Evolutionary conservation across 2,329 filamentous ascomycete genomes (phyloP).

Genomic region (Aspergillus pseudotamarii): DNA sequence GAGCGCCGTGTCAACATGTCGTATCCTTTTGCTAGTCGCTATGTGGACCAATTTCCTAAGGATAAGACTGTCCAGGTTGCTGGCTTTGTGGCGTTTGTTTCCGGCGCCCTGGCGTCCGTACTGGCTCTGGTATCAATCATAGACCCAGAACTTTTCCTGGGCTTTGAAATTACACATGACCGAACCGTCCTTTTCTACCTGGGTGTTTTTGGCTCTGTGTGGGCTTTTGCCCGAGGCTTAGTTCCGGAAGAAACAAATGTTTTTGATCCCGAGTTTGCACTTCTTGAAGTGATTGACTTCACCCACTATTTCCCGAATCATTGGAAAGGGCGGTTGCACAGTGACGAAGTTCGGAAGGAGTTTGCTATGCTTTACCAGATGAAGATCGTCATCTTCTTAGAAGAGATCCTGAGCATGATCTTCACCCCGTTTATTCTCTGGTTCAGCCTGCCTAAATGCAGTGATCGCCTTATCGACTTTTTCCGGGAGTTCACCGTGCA

Average conservation of each 20-base stretch:
- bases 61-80: slow-evolving; percentile 86
- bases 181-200: slow-evolving; percentile 90
- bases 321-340: slow-evolving; percentile 89
- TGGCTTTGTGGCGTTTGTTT: slow-evolving; percentile 82
- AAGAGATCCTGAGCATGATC: slow-evolving; percentile 90
- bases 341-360: slow-evolving; percentile 87
- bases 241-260: slow-evolving; percentile 86
- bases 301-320: slow-evolving; percentile 89
- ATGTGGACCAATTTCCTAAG: slow-evolving; percentile 95
- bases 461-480: slow-evolving; percentile 93
- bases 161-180: slow-evolving; percentile 87
- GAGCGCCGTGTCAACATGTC: slow-evolving; percentile 90
- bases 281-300: slow-evolving; percentile 86
- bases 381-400: slow-evolving; percentile 86
- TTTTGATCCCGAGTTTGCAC: slow-evolving; percentile 87
- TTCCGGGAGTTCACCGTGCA: slow-evolving; percentile 98
- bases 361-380: slow-evolving; percentile 90
- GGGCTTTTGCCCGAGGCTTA: slow-evolving; percentile 78
- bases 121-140: slow-evolving; percentile 81
- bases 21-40: slow-evolving; percentile 86
- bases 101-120: slow-evolving; percentile 83
- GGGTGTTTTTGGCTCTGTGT: slow-evolving; percentile 78
- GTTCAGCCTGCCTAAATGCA: slow-evolving; percentile 82
- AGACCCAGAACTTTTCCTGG: slow-evolving; percentile 86
- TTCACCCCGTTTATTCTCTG: slow-evolving; percentile 88